These are phyloP conservation scores for Ramalina intermedia DNA, from an alignment of 495 filamentous ascomycete species.

Conservation along the genomic window DNA sequence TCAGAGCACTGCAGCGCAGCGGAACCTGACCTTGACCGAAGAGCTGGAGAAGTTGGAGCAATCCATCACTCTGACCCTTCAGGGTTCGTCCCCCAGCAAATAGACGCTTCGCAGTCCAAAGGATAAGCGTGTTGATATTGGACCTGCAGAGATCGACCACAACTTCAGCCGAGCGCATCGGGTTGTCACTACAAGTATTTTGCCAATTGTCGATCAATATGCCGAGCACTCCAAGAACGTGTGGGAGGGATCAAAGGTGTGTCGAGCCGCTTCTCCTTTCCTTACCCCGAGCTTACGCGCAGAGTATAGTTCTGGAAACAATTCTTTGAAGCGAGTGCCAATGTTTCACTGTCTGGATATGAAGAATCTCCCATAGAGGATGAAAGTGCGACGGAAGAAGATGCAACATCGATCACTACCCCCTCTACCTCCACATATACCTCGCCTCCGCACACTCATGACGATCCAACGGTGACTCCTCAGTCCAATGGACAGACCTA, in stretches of 20 bases:
- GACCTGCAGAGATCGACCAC: constrained; percentile 75
- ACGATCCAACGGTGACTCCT: constrained; percentile 30
- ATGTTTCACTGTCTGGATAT: constrained; percentile 92
- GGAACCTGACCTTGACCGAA: constrained; percentile 72
- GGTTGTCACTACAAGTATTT: constrained; percentile 84
- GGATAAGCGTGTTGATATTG: constrained; percentile 4
- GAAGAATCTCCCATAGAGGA: constrained; percentile 52
- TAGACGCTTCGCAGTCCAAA: neutral
- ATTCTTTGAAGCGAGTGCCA: constrained; percentile 97
- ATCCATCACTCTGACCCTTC: constrained; percentile 87
- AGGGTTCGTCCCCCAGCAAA: constrained; percentile 41
- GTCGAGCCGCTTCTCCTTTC: neutral
- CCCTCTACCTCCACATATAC: constrained; percentile 25
- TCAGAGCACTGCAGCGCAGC: constrained; percentile 35
- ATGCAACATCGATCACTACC: constrained; percentile 30
- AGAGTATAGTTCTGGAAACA: constrained; percentile 82
- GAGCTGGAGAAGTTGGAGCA: constrained; percentile 95
- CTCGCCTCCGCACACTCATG: constrained; percentile 31
- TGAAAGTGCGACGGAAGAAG: constrained; percentile 33
- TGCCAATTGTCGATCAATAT: constrained; percentile 93
- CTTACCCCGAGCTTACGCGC: neutral
- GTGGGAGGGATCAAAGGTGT: constrained; percentile 90
- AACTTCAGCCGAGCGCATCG: constrained; percentile 96
- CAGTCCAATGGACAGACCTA: constrained; percentile 21
- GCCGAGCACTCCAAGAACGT: constrained; percentile 84